These are phyloP conservation scores for Ceratocystis colombiana DNA, from an alignment of 2,329 filamentous ascomycete genomes.

Conservation along the genomic window DNA sequence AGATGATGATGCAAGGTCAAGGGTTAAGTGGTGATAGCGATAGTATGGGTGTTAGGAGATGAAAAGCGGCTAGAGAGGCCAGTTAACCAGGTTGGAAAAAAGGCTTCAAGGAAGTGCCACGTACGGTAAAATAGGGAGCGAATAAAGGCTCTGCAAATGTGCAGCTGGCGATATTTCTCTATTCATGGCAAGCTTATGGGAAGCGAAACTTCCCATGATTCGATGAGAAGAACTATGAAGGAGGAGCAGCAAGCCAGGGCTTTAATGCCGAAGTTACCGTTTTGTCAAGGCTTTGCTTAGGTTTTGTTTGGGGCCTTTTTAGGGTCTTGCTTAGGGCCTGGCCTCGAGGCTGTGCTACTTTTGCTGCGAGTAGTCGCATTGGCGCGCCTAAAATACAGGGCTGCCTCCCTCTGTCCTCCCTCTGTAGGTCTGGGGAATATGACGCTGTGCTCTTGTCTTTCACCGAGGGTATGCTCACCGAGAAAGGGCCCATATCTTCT, in stretches of 20 bases:
- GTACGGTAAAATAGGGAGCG: background rate
- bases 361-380: background rate
- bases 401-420: background rate
- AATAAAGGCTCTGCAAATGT: slow-evolving; percentile 1
- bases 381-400: background rate
- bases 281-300: too few species aligned
- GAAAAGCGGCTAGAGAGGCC: background rate
- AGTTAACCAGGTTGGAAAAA: background rate
- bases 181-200: background rate
- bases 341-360: background rate
- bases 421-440: background rate
- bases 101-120: background rate
- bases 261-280: background rate
- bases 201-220: background rate
- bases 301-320: too few species aligned
- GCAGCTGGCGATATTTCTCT: background rate
- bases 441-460: background rate
- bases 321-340: background rate
- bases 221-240: background rate
- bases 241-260: background rate
- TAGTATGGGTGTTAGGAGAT: background rate
- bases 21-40: background rate
- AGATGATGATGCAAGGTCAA: slow-evolving; percentile 7
- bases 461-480: background rate
- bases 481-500: background rate